phyloP scores from a whole-genome alignment of 805 yeast species.

The Teunomyces atbi region DNA sequence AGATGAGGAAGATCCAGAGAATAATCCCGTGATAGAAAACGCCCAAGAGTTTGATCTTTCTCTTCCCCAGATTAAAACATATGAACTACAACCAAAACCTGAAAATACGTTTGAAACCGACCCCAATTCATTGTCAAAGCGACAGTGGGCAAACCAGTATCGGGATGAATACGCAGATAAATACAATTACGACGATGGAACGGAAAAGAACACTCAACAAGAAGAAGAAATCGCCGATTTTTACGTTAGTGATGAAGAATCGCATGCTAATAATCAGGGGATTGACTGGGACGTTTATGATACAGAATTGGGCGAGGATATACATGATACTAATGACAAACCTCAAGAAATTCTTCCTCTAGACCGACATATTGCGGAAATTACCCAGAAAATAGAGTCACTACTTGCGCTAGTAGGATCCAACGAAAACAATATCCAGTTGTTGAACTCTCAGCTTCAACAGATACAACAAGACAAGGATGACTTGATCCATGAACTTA shows the following conservation, averaged over 20 bases:
- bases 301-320: slow-evolving; percentile 6
- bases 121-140: slow-evolving; percentile 1
- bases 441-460: slow-evolving; percentile 4
- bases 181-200: slow-evolving; percentile 13
- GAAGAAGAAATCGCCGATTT: slow-evolving; percentile 6
- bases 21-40: slow-evolving; percentile 17
- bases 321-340: neutral
- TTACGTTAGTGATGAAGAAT: slow-evolving; percentile 6
- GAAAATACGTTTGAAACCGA: neutral
- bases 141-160: slow-evolving; percentile 6
- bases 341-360: neutral
- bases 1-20: slow-evolving; percentile 8
- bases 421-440: neutral
- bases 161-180: slow-evolving; percentile 12
- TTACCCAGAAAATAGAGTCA: neutral
- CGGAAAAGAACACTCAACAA: slow-evolving; percentile 3
- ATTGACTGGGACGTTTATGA: slow-evolving; percentile 7
- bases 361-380: neutral
- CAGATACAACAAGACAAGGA: neutral
- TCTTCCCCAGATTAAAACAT: neutral
- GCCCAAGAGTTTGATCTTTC: slow-evolving; percentile 4
- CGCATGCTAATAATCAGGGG: neutral
- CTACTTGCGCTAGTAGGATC: neutral
- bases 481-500: neutral
- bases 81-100: neutral